Evolutionary conservation across 1,284 basidiomycete genomes (phyloP), one percentile per base, ranked within the genome.

Genomic region (Tremellales sp.): DNA sequence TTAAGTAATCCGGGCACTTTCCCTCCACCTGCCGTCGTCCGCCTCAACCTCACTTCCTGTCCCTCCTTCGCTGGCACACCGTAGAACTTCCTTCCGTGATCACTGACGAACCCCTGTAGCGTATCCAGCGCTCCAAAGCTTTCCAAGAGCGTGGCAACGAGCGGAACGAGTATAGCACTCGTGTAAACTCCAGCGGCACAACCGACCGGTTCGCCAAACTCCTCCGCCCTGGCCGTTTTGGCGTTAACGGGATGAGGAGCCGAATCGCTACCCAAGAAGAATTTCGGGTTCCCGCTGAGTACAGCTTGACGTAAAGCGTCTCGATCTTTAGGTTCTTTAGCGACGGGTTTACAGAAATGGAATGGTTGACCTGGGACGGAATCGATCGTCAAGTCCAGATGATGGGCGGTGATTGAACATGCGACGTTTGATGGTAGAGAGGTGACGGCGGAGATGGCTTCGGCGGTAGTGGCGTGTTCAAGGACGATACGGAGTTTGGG

Each of bases 291-390:
- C 2, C 94, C 89, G 76, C 87, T 82, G 54, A 77, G 79, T 48
- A 98, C 82, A 33, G 93, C 84, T 21, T 87, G 81, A 49, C 84
- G 82, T 48, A 99, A 76, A 10, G 96, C 93, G 60, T 82, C 75
- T 24, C 94, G 80, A 72, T 99, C 96, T 58, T 88, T 85, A 3
- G 93, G 93, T 65, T 84, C 92, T 75, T 99, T 99, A 24, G 96
- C 94, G 21, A 99, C 88, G 0, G 96, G 96, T 75, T 98, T 99
- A 80, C 96, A 98, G 73, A 89, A 99, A 70, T 97, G 84, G 80
- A 89, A 89, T 0, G 89, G 84, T 74, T 97, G 92, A 5, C 93
- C 91, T 1, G 93, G 93, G 85, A 94, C 97, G 65, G 96, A 89
- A 73, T 99, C 96, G 7, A 98, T 90, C 1, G 89, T 94, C 49